Conservation (phyloP, 768 basidiomycete genomes). For the Solioccasus polychromus region DNA sequence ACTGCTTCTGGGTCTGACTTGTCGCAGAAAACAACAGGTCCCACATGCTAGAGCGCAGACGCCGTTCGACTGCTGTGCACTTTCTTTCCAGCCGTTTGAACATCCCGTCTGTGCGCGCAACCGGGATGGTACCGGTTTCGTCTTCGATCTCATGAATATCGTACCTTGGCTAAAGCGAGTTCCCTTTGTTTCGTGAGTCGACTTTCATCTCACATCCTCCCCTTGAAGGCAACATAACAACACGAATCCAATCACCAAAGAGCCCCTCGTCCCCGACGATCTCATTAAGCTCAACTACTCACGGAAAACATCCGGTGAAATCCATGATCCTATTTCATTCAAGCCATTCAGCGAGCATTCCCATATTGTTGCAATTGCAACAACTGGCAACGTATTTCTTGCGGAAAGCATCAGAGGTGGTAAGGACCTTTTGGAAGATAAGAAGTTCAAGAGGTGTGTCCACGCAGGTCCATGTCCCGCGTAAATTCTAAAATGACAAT, state of each 20-base stretch:
- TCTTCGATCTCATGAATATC: conserved; percentile 90
- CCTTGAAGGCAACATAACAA: conserved; percentile 73
- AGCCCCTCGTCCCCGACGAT: conserved; percentile 64
- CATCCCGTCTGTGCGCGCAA: conserved; percentile 89
- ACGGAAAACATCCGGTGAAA: conserved; percentile 80
- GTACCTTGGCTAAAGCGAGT: conserved; percentile 91
- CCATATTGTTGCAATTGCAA: conserved; percentile 86
- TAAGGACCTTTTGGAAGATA: conserved; percentile 82
- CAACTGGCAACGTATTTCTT: conserved; percentile 90
- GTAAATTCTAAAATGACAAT: background rate
- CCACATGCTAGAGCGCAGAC: conserved; percentile 63
- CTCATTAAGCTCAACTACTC: conserved; percentile 80
- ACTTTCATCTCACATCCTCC: conserved; percentile 8
- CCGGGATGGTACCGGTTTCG: conserved; percentile 71
- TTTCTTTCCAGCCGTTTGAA: conserved; percentile 86
- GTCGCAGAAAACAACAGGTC: conserved; percentile 60
- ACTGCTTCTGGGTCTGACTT: conserved; percentile 5
- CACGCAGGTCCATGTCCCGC: background rate
- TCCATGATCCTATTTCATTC: conserved; percentile 96
- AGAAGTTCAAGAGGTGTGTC: conserved; percentile 76
- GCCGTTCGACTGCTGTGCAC: conserved; percentile 88
- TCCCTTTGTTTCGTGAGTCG: conserved; percentile 1
- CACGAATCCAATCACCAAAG: conserved; percentile 73
- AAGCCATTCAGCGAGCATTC: conserved; percentile 97
- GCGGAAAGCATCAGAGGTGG: conserved; percentile 88